Percentiles rank a stretch among this genome's conserved stretches.
Evolutionary conservation across 805 yeast species (phyloP).

Genomic region (Suhomyces faveliae): DNA sequence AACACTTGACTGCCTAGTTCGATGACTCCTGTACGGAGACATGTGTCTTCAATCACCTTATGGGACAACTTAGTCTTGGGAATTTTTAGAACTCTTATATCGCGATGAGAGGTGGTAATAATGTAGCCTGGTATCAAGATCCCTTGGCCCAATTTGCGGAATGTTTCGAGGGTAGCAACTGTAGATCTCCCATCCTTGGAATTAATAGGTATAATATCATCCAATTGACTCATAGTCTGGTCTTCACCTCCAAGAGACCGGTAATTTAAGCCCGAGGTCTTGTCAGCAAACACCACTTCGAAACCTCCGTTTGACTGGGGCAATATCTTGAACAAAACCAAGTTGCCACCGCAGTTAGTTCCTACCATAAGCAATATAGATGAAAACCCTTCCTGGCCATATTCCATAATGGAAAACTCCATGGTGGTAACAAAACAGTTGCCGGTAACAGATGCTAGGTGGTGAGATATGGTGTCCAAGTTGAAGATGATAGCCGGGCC

Average conservation of each 20-base stretch:
- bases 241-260: constrained; percentile 29
- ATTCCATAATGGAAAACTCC: constrained; percentile 72
- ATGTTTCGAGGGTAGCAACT: constrained; percentile 56
- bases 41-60: constrained; percentile 52
- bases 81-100: constrained; percentile 59
- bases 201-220: constrained; percentile 57
- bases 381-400: constrained; percentile 65
- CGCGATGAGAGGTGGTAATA: constrained; percentile 53
- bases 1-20: constrained; percentile 43
- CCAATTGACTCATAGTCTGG: constrained; percentile 48
- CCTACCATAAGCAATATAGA: constrained; percentile 77
- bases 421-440: constrained; percentile 51
- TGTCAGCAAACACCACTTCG: constrained; percentile 50
- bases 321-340: constrained; percentile 60
- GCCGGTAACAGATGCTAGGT: constrained; percentile 31
- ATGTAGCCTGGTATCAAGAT: constrained; percentile 60
- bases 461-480: constrained; percentile 26
- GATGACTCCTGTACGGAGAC: constrained; percentile 52
- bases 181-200: constrained; percentile 61
- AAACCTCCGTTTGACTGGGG: constrained; percentile 65
- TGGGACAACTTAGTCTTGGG: constrained; percentile 65
- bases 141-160: constrained; percentile 62
- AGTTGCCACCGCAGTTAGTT: constrained; percentile 67
- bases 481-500: constrained; percentile 67
- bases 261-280: constrained; percentile 37